phyloP scores from a whole-genome alignment of 1,284 basidiomycete genomes.

The Pisolithus thermaeus region DNA sequence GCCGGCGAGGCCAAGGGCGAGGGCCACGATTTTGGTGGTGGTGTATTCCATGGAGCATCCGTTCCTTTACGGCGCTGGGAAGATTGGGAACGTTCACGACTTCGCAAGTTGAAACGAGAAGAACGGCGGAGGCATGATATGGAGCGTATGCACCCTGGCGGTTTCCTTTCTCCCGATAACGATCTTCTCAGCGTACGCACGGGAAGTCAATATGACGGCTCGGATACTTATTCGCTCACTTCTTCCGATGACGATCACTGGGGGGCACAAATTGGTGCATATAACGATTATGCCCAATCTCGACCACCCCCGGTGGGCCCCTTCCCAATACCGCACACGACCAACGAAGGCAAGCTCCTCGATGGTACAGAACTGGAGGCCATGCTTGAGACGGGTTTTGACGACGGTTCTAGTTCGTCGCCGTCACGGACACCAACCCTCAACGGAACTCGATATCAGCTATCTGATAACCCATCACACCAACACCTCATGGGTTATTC shows the following conservation, averaged over 20 bases:
- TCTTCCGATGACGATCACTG: conserved; percentile 94
- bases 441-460: conserved; percentile 49
- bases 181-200: conserved; percentile 51
- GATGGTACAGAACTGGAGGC: conserved; percentile 77
- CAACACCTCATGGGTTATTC: conserved; percentile 47
- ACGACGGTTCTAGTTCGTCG: conserved; percentile 48
- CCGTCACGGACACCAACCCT: conserved; percentile 34
- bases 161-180: conserved; percentile 58
- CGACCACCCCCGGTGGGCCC: conserved; percentile 74
- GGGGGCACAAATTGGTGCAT: conserved; percentile 81
- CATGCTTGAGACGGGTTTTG: conserved; percentile 86
- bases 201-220: conserved; percentile 67
- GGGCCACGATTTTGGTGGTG: conserved; percentile 71
- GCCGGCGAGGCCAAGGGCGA: conserved; percentile 80
- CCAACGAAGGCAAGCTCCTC: conserved; percentile 48
- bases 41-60: conserved; percentile 49
- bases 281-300: conserved; percentile 77
- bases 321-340: conserved; percentile 35
- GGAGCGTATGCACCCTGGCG: conserved; percentile 65
- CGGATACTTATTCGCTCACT: conserved; percentile 70
- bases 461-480: conserved; percentile 47
- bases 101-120: conserved; percentile 88
- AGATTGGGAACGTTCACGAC: conserved; percentile 97
- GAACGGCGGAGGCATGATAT: conserved; percentile 79
- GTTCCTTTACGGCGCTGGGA: conserved; percentile 96